Evolutionary conservation across 768 basidiomycete genomes (phyloP), one percentile per base, ranked within the genome.

Genomic region (Agrocybe pediades): DNA sequence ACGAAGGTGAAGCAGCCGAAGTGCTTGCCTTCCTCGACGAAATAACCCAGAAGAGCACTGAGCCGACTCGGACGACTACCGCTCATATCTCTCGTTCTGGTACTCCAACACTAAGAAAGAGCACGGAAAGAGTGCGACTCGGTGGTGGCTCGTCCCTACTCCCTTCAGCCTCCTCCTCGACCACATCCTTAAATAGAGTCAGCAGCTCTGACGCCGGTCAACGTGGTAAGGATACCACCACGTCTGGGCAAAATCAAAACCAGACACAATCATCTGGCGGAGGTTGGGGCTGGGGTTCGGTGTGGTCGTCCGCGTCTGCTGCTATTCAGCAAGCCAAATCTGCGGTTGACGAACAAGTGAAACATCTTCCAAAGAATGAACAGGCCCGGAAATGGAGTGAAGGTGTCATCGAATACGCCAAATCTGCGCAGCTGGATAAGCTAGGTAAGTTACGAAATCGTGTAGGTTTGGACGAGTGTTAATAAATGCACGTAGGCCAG

Each of bases 1-100:
- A 74, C 33, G 82, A 82, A 57, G 86, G 84, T 26, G 89, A 95
- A 53, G 85, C 87, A 2, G 72, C 70, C 0, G 90, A 92, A 57
- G 94, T 91, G 21, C 83, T 95, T 23, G 94, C 93, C 15, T 96
- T 95, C 76, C 83, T 97, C 39, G 92, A 97, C 68, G 92, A 97
- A 72, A 92, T 96, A 59, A 94, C 91, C 0, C 91, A 92, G 82
- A 95, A 93, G 72, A 89, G 87, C 69, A 79, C 87, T 6, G 90
- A 90, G 59, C 87, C 90, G 11, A 83, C 86, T 17, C 84, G 87
- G 23, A 63, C 82, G 3, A 71, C 85, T 15, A 71, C 80, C 21
- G 66, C 77, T 24, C 77, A 82, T 60, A 71, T 81, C 51, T 86
- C 86, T 48, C 82, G 88, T 43, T 81, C 87, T 27, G 83, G 85